Conservation (phyloP, 202 grass and related monocot genomes). For the Dendrocalamus latiflorus region DNA sequence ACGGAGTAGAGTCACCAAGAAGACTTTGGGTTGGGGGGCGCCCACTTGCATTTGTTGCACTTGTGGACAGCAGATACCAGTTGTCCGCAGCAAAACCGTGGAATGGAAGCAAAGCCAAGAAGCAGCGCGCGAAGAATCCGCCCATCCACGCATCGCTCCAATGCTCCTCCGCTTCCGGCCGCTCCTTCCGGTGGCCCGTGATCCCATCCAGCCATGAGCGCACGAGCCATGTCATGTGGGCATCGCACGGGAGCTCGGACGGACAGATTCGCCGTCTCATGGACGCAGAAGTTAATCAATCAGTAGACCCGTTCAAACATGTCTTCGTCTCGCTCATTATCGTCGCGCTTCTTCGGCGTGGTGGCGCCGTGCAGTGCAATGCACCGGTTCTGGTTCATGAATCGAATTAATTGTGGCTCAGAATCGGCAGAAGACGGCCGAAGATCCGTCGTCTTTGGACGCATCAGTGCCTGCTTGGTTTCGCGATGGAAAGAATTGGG, state of each 20-base stretch:
- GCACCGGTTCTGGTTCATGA: not conserved
- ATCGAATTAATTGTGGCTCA: not conserved
- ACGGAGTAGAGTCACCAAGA: not conserved
- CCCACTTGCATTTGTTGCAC: not conserved
- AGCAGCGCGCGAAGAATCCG: conserved; percentile 3
- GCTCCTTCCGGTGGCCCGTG: not conserved
- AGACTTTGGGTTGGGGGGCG: not conserved
- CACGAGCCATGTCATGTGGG: not conserved
- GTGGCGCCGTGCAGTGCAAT: not conserved
- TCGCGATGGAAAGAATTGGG: not conserved
- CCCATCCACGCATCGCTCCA: not conserved
- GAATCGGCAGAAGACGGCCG: not conserved
- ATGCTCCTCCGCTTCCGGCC: not conserved
- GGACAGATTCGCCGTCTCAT: not conserved
- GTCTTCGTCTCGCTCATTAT: not conserved
- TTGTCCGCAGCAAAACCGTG: conserved; percentile 32
- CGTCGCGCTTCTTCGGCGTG: not conserved
- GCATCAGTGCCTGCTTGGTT: not conserved
- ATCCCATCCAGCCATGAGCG: not conserved
- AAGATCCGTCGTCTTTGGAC: not conserved
- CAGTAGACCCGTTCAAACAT: not conserved
- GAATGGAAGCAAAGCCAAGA: not conserved
- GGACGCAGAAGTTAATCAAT: not conserved
- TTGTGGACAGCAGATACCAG: conserved; percentile 35
- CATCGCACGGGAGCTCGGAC: not conserved